These are phyloP conservation scores for Blastobotrys indianensis DNA, from an alignment of 1,139 yeast species.

Conservation along the genomic window DNA sequence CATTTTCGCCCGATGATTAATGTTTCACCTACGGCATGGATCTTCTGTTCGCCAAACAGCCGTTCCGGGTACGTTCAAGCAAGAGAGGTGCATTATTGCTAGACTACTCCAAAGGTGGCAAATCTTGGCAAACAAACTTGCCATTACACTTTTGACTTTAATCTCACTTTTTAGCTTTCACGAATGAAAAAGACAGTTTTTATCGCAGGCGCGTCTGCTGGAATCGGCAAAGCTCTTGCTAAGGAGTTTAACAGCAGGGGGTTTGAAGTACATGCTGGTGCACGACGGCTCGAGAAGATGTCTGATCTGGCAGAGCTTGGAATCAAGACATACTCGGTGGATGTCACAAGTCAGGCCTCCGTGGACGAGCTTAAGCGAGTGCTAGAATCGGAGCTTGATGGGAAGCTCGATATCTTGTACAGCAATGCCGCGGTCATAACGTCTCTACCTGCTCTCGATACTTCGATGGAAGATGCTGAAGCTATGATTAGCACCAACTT, in stretches of 20 bases:
- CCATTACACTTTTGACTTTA: not conserved
- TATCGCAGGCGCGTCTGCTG: slow-evolving; percentile 78
- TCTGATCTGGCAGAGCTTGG: slow-evolving; percentile 42
- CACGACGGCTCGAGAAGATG: slow-evolving; percentile 64
- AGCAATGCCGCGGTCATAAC: slow-evolving; percentile 66
- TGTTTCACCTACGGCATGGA: too few species aligned
- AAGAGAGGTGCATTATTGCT: too few species aligned
- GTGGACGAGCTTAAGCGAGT: slow-evolving; percentile 42
- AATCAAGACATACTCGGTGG: slow-evolving; percentile 40
- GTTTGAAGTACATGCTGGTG: slow-evolving; percentile 66
- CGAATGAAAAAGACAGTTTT: slow-evolving; percentile 36
- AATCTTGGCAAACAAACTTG: too few species aligned
- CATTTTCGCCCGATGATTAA: too few species aligned
- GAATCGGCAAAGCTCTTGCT: slow-evolving; percentile 67
- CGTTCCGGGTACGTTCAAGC: too few species aligned
- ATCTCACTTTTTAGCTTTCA: not conserved
- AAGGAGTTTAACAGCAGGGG: slow-evolving; percentile 51
- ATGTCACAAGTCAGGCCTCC: slow-evolving; percentile 50
- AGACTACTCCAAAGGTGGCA: too few species aligned
- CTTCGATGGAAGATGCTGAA: slow-evolving; percentile 48
- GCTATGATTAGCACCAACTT: slow-evolving; percentile 64
- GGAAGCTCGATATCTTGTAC: slow-evolving; percentile 52
- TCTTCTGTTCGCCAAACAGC: too few species aligned
- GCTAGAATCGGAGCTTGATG: slow-evolving; percentile 39
- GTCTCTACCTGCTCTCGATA: slow-evolving; percentile 65